A percentile compares a stretch with the other conserved stretches of the same genome.
These are phyloP conservation scores for Quercus dentata DNA, from an alignment of 306 rosid genomes.

Conservation along the genomic window DNA sequence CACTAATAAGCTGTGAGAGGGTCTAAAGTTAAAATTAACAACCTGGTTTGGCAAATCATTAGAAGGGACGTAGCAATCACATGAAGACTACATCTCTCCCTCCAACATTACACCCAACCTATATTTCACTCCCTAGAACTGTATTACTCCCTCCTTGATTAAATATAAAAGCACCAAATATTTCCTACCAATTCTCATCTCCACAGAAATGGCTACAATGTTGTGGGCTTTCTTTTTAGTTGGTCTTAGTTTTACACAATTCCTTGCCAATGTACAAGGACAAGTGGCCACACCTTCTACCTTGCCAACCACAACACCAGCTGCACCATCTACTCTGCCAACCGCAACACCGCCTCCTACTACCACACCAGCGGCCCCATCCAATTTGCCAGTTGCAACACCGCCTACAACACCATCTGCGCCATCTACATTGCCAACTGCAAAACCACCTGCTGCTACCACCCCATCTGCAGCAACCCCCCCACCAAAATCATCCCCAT, in stretches of 20 bases:
- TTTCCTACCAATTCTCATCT: constrained; percentile 5
- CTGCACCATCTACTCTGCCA: constrained; percentile 9
- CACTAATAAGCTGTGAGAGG: neutral
- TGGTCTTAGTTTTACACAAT: constrained; percentile 25
- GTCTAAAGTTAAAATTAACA: neutral
- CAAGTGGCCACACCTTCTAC: constrained; percentile 35
- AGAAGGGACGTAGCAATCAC: constrained; percentile 40
- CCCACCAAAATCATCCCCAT: constrained; percentile 50
- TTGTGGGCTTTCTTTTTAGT: constrained; percentile 11
- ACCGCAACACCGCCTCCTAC: neutral
- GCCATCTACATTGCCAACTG: neutral
- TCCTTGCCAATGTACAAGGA: constrained; percentile 30
- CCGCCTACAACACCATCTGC: constrained; percentile 3
- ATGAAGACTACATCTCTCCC: constrained; percentile 40
- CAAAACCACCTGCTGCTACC: constrained; percentile 17
- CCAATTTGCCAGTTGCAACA: neutral
- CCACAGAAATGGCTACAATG: constrained; percentile 28
- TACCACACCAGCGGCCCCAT: neutral
- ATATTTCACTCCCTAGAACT: neutral
- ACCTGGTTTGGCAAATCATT: constrained; percentile 31
- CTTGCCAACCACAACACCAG: constrained; percentile 27
- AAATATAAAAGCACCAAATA: constrained; percentile 9
- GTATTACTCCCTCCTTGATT: neutral
- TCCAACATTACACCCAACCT: constrained; percentile 28
- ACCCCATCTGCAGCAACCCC: constrained; percentile 19